Percentiles rank a stretch among this genome's conserved stretches.
These are phyloP conservation scores for Comarum palustre DNA, from an alignment of 306 rosid species.

Conservation along the genomic window DNA sequence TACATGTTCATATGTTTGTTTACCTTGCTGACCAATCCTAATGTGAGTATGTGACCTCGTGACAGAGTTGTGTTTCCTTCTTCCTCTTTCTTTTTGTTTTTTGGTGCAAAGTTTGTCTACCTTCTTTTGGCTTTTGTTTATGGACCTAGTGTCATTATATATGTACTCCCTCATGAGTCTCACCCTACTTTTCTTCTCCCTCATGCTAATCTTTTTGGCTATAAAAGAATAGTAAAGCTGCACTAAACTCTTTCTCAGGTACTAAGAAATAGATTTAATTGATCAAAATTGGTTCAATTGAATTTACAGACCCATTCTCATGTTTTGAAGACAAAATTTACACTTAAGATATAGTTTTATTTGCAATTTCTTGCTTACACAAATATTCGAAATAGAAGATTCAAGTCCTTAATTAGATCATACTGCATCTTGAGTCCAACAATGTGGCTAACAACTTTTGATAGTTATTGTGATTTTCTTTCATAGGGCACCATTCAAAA, in stretches of 20 bases:
- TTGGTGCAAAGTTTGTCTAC: neutral
- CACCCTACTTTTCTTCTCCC: neutral
- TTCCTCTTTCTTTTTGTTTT: neutral
- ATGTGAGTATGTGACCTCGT: neutral
- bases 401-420: neutral
- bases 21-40: conserved; percentile 23
- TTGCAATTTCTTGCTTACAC: neutral
- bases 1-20: no score
- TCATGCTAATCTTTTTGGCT: neutral
- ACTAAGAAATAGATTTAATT: neutral
- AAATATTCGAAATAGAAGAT: neutral
- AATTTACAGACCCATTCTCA: neutral
- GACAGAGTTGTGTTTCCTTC: neutral
- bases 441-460: neutral
- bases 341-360: no score
- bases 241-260: neutral
- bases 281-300: neutral
- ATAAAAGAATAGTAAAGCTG: neutral
- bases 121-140: neutral
- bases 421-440: neutral
- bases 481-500: neutral
- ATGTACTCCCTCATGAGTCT: neutral
- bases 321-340: no score
- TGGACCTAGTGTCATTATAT: neutral
- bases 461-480: neutral